These are phyloP conservation scores for Ophiostoma ulmi DNA, from an alignment of 2,329 filamentous ascomycete species.

Conservation along the genomic window DNA sequence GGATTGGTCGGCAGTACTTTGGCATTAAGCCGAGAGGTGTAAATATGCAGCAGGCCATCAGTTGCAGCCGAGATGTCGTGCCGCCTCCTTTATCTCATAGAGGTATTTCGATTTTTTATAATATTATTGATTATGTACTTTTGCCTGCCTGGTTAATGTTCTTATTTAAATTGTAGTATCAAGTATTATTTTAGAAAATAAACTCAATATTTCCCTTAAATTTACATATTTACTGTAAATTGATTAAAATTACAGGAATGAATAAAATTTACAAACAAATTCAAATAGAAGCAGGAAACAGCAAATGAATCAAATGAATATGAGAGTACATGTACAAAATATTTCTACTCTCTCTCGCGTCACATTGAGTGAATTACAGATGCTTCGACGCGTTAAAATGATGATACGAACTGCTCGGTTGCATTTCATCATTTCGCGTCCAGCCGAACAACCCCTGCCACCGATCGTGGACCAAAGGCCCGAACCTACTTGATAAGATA, in stretches of 20 bases:
- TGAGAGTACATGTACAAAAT: too few species aligned
- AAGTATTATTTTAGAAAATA: too few species aligned
- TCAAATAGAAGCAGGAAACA: background rate
- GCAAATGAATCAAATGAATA: background rate
- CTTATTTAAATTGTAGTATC: too few species aligned
- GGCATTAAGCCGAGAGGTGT: background rate
- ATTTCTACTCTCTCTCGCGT: too few species aligned
- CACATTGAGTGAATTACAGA: background rate
- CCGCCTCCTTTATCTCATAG: background rate
- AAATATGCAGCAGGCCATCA: background rate
- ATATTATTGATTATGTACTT: background rate
- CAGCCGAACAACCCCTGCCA: background rate
- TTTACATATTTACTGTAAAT: too few species aligned
- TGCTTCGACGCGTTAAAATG: background rate
- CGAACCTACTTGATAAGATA: background rate
- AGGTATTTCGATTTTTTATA: background rate
- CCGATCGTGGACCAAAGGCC: slow-evolving; percentile 2
- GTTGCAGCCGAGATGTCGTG: background rate
- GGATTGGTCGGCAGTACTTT: background rate
- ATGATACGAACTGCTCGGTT: background rate
- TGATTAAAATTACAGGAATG: too few species aligned
- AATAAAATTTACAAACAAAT: background rate
- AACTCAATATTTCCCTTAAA: too few species aligned
- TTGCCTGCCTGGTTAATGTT: too few species aligned
- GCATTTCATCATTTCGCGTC: background rate